Percentiles rank a stretch among this genome's conserved stretches.
These are phyloP conservation scores for Naumovozyma castellii DNA, from an alignment of 805 yeast species.

Conservation along the genomic window DNA sequence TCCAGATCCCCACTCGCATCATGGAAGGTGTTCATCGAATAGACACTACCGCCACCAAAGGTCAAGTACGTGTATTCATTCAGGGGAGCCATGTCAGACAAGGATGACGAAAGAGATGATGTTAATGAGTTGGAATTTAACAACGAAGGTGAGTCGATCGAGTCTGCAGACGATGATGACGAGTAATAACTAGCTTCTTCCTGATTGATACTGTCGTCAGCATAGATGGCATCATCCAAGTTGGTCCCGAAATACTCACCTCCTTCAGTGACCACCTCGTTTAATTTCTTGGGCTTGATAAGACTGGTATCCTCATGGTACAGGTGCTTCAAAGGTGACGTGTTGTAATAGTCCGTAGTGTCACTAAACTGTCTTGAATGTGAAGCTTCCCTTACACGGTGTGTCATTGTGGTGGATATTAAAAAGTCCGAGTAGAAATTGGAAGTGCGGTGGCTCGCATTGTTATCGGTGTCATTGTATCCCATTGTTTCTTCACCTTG, in stretches of 20 bases:
- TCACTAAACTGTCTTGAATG: slow-evolving; percentile 22
- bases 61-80: not conserved
- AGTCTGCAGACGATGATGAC: not conserved
- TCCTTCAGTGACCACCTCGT: slow-evolving; percentile 16
- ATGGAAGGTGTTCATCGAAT: not conserved
- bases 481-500: not conserved
- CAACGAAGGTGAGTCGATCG: not conserved
- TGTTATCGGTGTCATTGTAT: not conserved
- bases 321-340: slow-evolving; percentile 28
- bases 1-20: not conserved
- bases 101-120: not conserved
- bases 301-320: slow-evolving; percentile 21
- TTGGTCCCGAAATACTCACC: slow-evolving; percentile 10
- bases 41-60: not conserved
- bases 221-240: not conserved
- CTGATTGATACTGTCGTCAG: not conserved
- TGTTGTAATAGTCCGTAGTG: slow-evolving; percentile 28
- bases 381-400: slow-evolving; percentile 4
- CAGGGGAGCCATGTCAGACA: not conserved
- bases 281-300: slow-evolving; percentile 17
- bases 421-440: slow-evolving; percentile 10
- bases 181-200: not conserved
- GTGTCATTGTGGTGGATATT: slow-evolving; percentile 16
- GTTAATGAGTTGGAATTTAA: not conserved
- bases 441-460: not conserved